Evolutionary conservation across 768 basidiomycete genomes (phyloP).

Genomic region (Phanerochaete carnosa): DNA sequence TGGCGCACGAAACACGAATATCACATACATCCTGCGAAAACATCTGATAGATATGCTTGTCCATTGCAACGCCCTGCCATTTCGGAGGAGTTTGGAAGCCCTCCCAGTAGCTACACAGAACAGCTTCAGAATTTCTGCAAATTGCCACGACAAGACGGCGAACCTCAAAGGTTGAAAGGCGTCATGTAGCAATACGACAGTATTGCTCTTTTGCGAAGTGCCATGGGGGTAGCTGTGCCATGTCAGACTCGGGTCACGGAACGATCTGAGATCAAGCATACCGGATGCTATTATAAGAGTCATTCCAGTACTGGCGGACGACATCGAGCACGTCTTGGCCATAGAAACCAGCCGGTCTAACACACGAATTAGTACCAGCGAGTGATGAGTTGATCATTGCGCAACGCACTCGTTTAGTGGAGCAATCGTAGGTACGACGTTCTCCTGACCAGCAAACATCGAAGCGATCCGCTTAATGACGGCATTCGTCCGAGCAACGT

Average conservation of each 20-base stretch:
- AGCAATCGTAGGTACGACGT: constrained; percentile 65
- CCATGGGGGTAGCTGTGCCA: constrained; percentile 39
- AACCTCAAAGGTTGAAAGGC: constrained; percentile 67
- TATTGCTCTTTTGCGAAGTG: constrained; percentile 46
- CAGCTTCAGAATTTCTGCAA: background rate
- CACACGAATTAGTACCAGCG: background rate
- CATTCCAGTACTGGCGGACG: constrained; percentile 61
- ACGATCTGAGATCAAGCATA: constrained; percentile 21
- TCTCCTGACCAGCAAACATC: constrained; percentile 50
- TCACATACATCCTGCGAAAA: constrained; percentile 54
- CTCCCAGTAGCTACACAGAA: constrained; percentile 49
- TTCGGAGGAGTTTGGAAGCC: constrained; percentile 51
- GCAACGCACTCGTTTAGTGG: constrained; percentile 70
- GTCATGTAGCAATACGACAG: constrained; percentile 68
- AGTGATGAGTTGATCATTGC: background rate
- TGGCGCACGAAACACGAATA: background rate
- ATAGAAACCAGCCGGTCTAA: constrained; percentile 69
- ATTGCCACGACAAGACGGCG: background rate
- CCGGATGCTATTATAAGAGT: constrained; percentile 76
- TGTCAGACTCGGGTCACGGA: constrained; percentile 5
- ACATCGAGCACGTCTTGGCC: constrained; percentile 48
- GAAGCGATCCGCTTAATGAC: constrained; percentile 61
- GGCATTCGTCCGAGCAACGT: constrained; percentile 63
- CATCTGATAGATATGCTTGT: constrained; percentile 79
- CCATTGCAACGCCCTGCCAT: constrained; percentile 71